Evolutionary conservation across 2,329 filamentous ascomycete species (phyloP).

Genomic region (Blastomyces gilchristii): DNA sequence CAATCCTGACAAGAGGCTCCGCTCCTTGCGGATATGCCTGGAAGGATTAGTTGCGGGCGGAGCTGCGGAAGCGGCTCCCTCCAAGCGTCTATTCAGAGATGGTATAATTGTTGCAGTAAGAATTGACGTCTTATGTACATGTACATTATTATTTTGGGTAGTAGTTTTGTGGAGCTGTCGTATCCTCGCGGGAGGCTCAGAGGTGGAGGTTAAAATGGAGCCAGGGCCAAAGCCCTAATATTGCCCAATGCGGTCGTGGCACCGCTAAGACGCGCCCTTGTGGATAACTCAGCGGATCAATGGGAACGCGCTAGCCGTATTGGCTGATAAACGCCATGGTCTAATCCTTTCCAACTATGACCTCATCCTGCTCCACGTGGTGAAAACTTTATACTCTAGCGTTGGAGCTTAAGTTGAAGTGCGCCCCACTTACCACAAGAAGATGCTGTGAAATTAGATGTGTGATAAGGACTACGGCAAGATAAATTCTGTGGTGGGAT

Average conservation of each 20-base stretch:
- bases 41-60: not conserved
- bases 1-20: constrained; percentile 2
- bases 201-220: not conserved
- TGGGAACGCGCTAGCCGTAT: not conserved
- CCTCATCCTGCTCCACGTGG: not conserved
- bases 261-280: not conserved
- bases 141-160: not conserved
- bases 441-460: not conserved
- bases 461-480: not conserved
- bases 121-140: not conserved
- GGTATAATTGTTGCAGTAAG: not conserved
- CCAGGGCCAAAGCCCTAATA: not conserved
- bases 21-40: not conserved
- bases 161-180: not conserved
- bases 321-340: not conserved
- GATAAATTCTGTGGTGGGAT: not conserved
- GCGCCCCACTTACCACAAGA: not conserved
- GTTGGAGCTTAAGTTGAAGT: not conserved
- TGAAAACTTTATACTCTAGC: constrained; percentile 1
- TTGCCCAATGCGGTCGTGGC: not conserved
- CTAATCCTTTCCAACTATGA: not conserved
- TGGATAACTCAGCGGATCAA: not conserved
- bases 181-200: not conserved
- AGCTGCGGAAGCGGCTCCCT: not conserved
- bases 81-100: not conserved